Conservation (phyloP, 2,329 filamentous ascomycete genomes). For the Simplicillium sp. region DNA sequence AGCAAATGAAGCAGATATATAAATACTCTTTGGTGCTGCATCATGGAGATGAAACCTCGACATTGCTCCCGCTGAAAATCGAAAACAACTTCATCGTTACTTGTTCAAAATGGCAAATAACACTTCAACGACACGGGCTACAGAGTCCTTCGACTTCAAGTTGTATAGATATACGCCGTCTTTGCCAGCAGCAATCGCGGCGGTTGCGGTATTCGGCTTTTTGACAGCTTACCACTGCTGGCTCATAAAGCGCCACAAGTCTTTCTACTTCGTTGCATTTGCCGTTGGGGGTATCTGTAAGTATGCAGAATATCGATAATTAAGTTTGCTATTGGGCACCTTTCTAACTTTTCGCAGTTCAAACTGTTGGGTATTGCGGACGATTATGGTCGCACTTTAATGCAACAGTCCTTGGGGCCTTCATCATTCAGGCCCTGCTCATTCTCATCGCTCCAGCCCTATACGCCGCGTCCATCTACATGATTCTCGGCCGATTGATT, state of each 20-base stretch:
- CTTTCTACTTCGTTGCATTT: slow-evolving; percentile 9
- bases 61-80: too few relatives aligned
- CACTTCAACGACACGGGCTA: too few relatives aligned
- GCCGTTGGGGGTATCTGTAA: slow-evolving; percentile 9
- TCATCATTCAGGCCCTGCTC: slow-evolving; percentile 13
- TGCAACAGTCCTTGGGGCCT: slow-evolving; percentile 7
- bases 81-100: too few relatives aligned
- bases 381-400: slow-evolving; percentile 11
- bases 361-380: slow-evolving; percentile 13
- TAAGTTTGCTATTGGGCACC: neutral
- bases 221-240: slow-evolving; percentile 5
- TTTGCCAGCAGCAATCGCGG: slow-evolving; percentile 6
- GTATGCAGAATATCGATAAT: neutral
- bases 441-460: slow-evolving; percentile 10
- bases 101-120: too few relatives aligned
- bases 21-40: too few relatives aligned
- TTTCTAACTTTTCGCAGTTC: slow-evolving; percentile 6
- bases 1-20: too few relatives aligned
- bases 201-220: slow-evolving; percentile 4
- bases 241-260: slow-evolving; percentile 4
- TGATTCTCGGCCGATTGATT: slow-evolving; percentile 21
- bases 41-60: too few relatives aligned
- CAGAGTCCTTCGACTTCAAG: slow-evolving; percentile 7
- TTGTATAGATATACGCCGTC: slow-evolving; percentile 10
- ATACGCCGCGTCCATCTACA: slow-evolving; percentile 11